A percentile compares a stretch with the other conserved stretches of the same genome.
Conservation (phyloP, 164 flowering plant genomes). For the Kingdonia uniflora region DNA sequence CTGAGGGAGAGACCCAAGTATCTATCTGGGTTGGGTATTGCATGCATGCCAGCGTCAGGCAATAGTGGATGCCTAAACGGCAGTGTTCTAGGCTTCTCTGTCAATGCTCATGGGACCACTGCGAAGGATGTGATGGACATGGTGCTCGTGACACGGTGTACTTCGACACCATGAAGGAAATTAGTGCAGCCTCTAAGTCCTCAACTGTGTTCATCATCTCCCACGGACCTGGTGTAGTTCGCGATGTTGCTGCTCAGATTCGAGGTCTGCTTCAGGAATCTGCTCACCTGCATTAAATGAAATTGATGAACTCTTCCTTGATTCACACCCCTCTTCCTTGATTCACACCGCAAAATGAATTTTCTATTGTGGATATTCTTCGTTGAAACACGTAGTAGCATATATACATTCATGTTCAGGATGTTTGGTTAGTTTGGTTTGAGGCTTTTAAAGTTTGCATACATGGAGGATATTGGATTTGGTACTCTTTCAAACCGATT, state of each 20-base stretch:
- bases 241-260: conserved; percentile 48
- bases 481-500: too few species aligned
- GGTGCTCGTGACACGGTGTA: conserved; percentile 63
- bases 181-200: conserved; percentile 56
- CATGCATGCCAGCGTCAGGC: conserved; percentile 54
- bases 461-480: too few species aligned
- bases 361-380: too few species aligned
- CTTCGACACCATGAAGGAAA: conserved; percentile 74
- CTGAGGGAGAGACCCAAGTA: conserved; percentile 61
- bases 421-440: too few species aligned
- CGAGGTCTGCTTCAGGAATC: conserved; percentile 55
- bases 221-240: conserved; percentile 69
- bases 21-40: conserved; percentile 46
- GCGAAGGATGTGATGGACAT: conserved; percentile 66
- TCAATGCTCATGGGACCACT: conserved; percentile 60
- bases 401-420: too few species aligned
- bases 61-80: conserved; percentile 68
- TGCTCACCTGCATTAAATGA: conserved; percentile 1
- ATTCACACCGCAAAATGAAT: too few species aligned
- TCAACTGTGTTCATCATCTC: conserved; percentile 70
- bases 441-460: too few species aligned
- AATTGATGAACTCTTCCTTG: too few species aligned
- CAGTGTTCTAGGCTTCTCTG: conserved; percentile 66
- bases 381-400: too few species aligned
- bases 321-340: too few species aligned